These are phyloP conservation scores for Zizania palustris DNA, from an alignment of 202 grass and related monocot genomes.

Conservation along the genomic window DNA sequence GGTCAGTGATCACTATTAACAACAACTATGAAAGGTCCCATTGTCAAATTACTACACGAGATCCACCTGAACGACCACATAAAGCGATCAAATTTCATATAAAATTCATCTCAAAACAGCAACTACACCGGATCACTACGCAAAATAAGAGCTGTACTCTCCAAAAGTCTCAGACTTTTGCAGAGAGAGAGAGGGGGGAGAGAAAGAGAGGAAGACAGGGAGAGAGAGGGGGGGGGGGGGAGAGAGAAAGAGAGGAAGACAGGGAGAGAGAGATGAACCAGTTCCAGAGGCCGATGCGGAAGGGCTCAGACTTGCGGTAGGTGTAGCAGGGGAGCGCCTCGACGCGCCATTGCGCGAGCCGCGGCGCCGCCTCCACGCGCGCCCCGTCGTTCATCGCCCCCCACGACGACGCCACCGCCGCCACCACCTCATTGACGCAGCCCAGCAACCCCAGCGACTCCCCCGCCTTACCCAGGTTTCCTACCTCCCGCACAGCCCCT, in stretches of 20 bases:
- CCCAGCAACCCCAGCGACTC: conserved; percentile 85
- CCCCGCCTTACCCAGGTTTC: conserved; percentile 73
- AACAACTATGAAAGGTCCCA: not conserved
- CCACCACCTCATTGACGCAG: conserved; percentile 94
- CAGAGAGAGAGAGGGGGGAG: not conserved
- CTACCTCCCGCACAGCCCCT: conserved; percentile 42
- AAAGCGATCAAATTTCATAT: not conserved
- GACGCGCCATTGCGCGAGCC: conserved; percentile 94
- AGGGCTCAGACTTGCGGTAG: conserved; percentile 88
- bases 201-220: not conserved
- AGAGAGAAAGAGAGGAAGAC: not conserved
- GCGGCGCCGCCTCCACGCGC: conserved; percentile 75
- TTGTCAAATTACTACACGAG: not conserved
- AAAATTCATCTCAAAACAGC: not conserved
- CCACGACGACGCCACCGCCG: conserved; percentile 72
- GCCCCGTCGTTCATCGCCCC: conserved; percentile 63
- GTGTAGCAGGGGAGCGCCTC: conserved; percentile 75
- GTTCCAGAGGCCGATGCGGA: conserved; percentile 95
- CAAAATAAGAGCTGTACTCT: not conserved
- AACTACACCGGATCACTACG: not conserved
- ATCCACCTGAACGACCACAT: not conserved
- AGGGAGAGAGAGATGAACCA: conserved; percentile 46
- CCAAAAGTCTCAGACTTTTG: conserved; percentile 14
- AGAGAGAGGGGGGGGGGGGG: too few relatives aligned
- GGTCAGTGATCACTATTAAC: not conserved